phyloP scores from a whole-genome alignment of 1,284 basidiomycete species.

The Irpex sp. region DNA sequence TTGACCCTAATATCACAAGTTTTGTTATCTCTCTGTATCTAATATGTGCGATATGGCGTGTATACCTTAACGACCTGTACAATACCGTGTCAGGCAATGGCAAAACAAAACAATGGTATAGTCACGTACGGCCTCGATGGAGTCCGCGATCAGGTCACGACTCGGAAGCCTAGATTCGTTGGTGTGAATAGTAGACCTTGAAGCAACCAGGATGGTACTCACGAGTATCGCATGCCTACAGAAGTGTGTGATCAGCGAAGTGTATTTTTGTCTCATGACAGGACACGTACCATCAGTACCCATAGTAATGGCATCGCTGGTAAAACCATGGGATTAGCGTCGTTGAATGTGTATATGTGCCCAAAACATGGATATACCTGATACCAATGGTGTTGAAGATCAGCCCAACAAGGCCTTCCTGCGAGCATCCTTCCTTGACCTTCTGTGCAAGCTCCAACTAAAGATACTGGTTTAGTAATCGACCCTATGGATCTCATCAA shows the following conservation, averaged over 20 bases:
- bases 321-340: background rate
- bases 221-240: conserved; percentile 80
- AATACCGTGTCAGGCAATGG: background rate
- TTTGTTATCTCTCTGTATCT: background rate
- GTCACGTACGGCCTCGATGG: conserved; percentile 73
- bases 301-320: conserved; percentile 81
- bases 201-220: conserved; percentile 25
- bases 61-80: conserved; percentile 63
- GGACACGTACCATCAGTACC: conserved; percentile 64
- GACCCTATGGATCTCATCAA: background rate
- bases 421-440: conserved; percentile 73
- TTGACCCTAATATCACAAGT: conserved; percentile 52
- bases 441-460: conserved; percentile 74
- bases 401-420: conserved; percentile 73
- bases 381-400: conserved; percentile 81
- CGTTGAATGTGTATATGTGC: background rate
- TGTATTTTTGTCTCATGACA: background rate
- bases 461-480: background rate
- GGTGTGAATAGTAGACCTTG: conserved; percentile 4
- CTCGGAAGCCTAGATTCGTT: conserved; percentile 64
- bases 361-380: conserved; percentile 40
- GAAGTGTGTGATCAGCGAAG: background rate
- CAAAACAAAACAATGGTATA: background rate
- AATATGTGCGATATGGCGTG: background rate
- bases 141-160: conserved; percentile 89